Conservation (phyloP, 2,329 filamentous ascomycete species). For the Domatiomyces catenatus region DNA sequence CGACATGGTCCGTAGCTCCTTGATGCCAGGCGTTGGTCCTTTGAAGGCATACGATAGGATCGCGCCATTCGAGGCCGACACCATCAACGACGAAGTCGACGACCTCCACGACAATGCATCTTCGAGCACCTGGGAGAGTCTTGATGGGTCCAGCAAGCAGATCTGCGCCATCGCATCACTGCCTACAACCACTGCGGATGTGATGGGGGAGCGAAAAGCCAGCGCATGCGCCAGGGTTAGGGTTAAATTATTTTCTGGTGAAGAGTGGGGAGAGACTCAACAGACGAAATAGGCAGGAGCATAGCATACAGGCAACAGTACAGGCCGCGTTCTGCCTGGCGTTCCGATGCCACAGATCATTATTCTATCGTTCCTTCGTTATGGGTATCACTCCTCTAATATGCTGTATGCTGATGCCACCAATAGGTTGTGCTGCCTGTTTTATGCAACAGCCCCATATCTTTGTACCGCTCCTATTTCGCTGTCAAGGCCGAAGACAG, state of each 20-base stretch:
- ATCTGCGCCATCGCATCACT: constrained; percentile 12
- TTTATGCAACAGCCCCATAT: not conserved
- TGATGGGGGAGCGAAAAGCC: not conserved
- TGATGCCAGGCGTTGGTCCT: constrained; percentile 12
- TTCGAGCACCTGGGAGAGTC: constrained; percentile 12
- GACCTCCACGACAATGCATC: constrained; percentile 16
- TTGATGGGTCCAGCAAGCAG: constrained; percentile 14
- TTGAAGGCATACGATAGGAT: constrained; percentile 17
- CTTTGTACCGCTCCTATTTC: constrained; percentile 3
- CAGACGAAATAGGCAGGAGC: too few species aligned
- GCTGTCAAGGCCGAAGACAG: constrained; percentile 73
- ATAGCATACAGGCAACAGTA: too few species aligned
- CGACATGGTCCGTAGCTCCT: constrained; percentile 16
- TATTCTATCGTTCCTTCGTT: not conserved
- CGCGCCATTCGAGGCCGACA: constrained; percentile 16
- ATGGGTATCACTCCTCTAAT: not conserved
- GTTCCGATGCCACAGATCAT: not conserved
- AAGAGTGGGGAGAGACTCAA: too few species aligned
- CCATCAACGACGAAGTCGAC: constrained; percentile 16
- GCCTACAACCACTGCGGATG: not conserved
- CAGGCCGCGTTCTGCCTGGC: too few species aligned
- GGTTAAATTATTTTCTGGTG: not conserved
- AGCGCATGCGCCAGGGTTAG: not conserved
- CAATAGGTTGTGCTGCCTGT: not conserved
- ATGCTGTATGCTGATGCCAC: not conserved